Base-by-base conservation (phyloP, 345 rosid species). In the Syzygium aqueum region DNA sequence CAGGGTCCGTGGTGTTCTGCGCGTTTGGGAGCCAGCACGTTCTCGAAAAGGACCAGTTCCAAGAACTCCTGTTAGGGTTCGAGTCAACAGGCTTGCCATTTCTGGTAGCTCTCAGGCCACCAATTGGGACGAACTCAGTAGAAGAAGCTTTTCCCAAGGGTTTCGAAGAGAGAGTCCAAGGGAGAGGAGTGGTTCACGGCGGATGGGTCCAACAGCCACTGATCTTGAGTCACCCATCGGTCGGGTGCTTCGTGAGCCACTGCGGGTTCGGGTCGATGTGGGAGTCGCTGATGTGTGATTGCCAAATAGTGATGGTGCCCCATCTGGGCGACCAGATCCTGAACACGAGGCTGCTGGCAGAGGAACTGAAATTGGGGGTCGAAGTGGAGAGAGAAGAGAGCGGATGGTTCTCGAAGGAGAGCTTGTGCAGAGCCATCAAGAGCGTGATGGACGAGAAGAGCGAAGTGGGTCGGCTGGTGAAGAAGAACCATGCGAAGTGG, bases 201-300 rank as follows among this genome's bases (percentile, higher is more conserved):
- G 94, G 90, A 5, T 95, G 97, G 97, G 91, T 93, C 51, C 94
- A 89, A 54, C 97, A 95, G 59, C 89, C 91, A 11, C 27, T 84
- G 84, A 89, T 95, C 14, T 53, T 95, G 87, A 80, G 67, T 30
- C 96, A 95, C 89, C 89, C 90, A 1, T 91, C 97, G 0, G 91
- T 94, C 2, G 97, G 98, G n/a, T 94, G 96, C 86, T 94, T 95
- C 49, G 96, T 95, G 87, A 94, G 85, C 87, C 98, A 94, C 65
- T 91, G 97, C 50, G 98, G 98, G 90, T 94, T 91, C 59, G 94
- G 97, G 15, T 94, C 97, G 0, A 93, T 94, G 97, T 95, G 95
- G 96, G 98, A 95, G 85, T 89, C 96, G 7, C 89, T 95, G 84
- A 77, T 92, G 92, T 90, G 92, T 65, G 91, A 94, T 56, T 94